Evolutionary conservation across 108 stramenopile genomes (phyloP).

Genomic region (Fragilariopsis cylindrus): DNA sequence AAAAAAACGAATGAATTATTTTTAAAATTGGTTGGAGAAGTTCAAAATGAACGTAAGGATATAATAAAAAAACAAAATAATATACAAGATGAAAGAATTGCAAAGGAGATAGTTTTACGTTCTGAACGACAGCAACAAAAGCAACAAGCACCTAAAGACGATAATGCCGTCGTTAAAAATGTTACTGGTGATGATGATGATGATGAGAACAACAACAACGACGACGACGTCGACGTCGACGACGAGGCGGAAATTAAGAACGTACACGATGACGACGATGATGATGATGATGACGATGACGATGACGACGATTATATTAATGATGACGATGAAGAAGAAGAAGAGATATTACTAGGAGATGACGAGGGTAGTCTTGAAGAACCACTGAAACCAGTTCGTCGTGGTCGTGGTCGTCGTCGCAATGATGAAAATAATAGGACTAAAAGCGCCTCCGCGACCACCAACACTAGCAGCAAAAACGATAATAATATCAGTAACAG

Average conservation of each 20-base stretch:
- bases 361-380: too few relatives aligned
- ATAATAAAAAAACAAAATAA: background rate
- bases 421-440: too few relatives aligned
- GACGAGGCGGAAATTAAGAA: background rate
- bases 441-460: too few relatives aligned
- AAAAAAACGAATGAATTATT: background rate
- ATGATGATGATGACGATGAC: too few relatives aligned
- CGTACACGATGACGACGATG: too few relatives aligned
- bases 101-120: background rate
- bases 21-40: background rate
- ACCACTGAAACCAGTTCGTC: too few relatives aligned
- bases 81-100: constrained; percentile 3
- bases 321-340: background rate
- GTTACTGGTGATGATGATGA: background rate
- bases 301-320: too few relatives aligned
- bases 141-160: background rate
- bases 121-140: background rate
- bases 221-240: background rate
- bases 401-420: too few relatives aligned
- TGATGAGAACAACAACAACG: background rate
- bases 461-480: too few relatives aligned
- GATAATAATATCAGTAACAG: too few relatives aligned
- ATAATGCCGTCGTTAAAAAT: background rate
- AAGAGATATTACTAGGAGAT: too few relatives aligned
- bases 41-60: background rate